A percentile compares a stretch with the other conserved stretches of the same genome.
These are phyloP conservation scores for Hura crepitans DNA, from an alignment of 441 rosid genomes.

Conservation along the genomic window DNA sequence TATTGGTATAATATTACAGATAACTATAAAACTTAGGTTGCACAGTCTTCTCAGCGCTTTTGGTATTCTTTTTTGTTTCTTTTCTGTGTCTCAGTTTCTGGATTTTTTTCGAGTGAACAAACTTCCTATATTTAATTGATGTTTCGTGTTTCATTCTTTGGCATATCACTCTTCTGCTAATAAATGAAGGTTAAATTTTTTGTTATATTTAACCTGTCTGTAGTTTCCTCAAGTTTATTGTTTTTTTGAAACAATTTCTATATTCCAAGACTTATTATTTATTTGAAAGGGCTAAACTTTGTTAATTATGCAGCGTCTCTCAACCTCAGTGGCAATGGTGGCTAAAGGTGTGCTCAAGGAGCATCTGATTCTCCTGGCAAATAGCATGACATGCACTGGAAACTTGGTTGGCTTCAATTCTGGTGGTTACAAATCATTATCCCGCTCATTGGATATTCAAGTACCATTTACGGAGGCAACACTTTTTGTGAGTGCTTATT, in stretches of 20 bases:
- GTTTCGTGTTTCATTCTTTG: not conserved
- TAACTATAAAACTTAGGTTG: not conserved
- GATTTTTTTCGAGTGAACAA: not conserved
- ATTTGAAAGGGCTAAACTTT: constrained; percentile 15
- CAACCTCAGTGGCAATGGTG: constrained; percentile 74
- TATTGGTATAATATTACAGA: not conserved
- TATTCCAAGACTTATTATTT: not conserved
- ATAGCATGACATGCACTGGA: constrained; percentile 89
- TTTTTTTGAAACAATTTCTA: constrained; percentile 7
- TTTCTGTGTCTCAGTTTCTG: not conserved
- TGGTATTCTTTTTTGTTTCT: not conserved
- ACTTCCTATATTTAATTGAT: not conserved
- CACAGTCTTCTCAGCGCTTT: not conserved
- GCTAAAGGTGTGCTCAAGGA: constrained; percentile 84
- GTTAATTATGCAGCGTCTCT: constrained; percentile 70
- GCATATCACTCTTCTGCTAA: not conserved
- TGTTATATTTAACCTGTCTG: not conserved
- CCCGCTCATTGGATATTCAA: constrained; percentile 68
- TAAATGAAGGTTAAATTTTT: not conserved
- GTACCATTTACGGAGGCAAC: constrained; percentile 98
- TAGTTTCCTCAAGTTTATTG: not conserved
- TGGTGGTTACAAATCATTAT: constrained; percentile 76
- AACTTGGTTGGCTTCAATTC: constrained; percentile 80
- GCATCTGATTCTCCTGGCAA: constrained; percentile 81
- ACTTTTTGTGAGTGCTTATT: constrained; percentile 54